Percentiles rank a stretch among this genome's conserved stretches.
Evolutionary conservation across 2,329 filamentous ascomycete species (phyloP).

Genomic region (Mariannaea sp.): DNA sequence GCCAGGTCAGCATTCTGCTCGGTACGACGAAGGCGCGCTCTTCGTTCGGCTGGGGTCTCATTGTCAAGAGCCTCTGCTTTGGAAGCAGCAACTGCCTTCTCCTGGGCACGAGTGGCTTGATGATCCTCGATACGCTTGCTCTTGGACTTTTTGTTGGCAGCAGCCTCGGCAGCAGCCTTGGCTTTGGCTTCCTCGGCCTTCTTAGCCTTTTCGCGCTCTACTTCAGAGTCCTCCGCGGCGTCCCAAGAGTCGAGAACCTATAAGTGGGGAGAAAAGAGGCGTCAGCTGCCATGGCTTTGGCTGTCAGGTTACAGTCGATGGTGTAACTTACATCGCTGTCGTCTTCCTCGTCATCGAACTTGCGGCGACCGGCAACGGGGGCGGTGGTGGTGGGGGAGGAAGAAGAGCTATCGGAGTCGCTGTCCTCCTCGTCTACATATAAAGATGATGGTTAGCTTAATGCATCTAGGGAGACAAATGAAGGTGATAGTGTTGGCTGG

Average conservation of each 20-base stretch:
- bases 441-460: slow-evolving; percentile 20
- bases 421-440: slow-evolving; percentile 49
- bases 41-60: slow-evolving; percentile 73
- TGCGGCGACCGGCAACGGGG: slow-evolving; percentile 50
- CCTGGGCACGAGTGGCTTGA: slow-evolving; percentile 63
- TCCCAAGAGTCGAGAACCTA: slow-evolving; percentile 97
- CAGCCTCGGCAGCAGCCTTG: slow-evolving; percentile 86
- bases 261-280: neutral
- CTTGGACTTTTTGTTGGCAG: slow-evolving; percentile 90
- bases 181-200: slow-evolving; percentile 85
- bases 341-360: slow-evolving; percentile 94
- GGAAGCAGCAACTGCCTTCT: slow-evolving; percentile 57
- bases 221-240: slow-evolving; percentile 94
- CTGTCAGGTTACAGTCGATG: neutral
- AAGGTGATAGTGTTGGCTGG: slow-evolving; percentile 18
- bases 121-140: slow-evolving; percentile 83
- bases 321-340: slow-evolving; percentile 70
- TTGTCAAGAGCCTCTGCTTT: slow-evolving; percentile 65
- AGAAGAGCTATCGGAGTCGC: slow-evolving; percentile 46
- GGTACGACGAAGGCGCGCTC: slow-evolving; percentile 74
- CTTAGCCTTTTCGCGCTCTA: slow-evolving; percentile 91
- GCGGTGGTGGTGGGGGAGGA: slow-evolving; percentile 48
- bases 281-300: slow-evolving; percentile 8
- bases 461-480: neutral
- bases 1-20: slow-evolving; percentile 89